Evolutionary conservation across 1,284 basidiomycete genomes (phyloP), one percentile per base, ranked within the genome.

Genomic region (Melampsora allii-populina): DNA sequence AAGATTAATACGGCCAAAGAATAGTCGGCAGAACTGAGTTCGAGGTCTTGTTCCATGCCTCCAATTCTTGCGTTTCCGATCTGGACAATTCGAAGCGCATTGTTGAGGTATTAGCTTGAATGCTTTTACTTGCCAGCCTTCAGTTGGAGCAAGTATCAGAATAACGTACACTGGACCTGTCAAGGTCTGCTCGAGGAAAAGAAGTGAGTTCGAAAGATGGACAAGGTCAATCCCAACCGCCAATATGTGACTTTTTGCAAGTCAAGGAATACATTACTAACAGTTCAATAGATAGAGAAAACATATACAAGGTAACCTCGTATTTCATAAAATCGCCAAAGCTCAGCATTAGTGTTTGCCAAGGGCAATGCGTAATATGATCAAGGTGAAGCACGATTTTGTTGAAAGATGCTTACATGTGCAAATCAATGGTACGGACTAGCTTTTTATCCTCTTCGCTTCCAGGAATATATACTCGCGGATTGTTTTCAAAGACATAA

Each of bases 281-380:
- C 59, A 36, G 27, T 60, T 60, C 31, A 60, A 60, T 10, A 60
- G 24, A 19, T 60, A 60, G 19, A 60, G 24, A 12, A 60, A 60
- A 27, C 59, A 60, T 21, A 60, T 60, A 60, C 59, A 60, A 27
- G 59, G 59, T 21, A 60, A 31, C 27, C 59, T 60, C 2, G 3
- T 10, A 7, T 7, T 10, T 36, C 36, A 36, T 36, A 10, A 53
- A 53, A 53, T n/a, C 17, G 24, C 36, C 29, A 36, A 6, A 53
- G 24, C 19, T 17, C 48, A n/a, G 36, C 36, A 36, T 36, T 36
- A 36, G 6, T 36, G 36, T 36, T 36, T 6, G 29, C 29, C 7
- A 36, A 7, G 36, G 10, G 36, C 3, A 36, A 4, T 36, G 36
- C 6, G 36, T 7, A 36, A 7, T 7, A 36, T 36, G 36, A 7